Evolutionary conservation across 1,284 basidiomycete genomes (phyloP).

Genomic region (Jaminaea rosea): DNA sequence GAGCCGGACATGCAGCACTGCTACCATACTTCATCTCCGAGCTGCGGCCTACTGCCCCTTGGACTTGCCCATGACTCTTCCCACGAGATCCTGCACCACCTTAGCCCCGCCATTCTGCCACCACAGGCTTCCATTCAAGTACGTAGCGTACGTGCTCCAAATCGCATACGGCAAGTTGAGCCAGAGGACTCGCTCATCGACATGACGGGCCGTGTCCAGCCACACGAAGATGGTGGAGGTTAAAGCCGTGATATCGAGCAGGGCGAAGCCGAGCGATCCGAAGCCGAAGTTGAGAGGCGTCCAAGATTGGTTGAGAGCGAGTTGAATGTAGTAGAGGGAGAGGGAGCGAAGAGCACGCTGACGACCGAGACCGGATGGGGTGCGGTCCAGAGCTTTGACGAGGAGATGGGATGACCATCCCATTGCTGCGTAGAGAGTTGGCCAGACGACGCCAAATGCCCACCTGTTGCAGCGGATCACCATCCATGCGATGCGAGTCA

Average conservation of each 20-base stretch:
- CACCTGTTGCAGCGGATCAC: neutral
- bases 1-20: too few species aligned
- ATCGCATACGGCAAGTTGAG: constrained; percentile 24
- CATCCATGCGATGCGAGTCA: neutral
- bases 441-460: constrained; percentile 53
- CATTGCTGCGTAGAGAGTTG: constrained; percentile 55
- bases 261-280: constrained; percentile 48
- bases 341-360: constrained; percentile 56
- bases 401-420: constrained; percentile 63
- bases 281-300: constrained; percentile 64
- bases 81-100: neutral
- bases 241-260: constrained; percentile 58
- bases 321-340: constrained; percentile 62
- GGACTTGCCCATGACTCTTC: neutral
- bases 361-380: constrained; percentile 20
- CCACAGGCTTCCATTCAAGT: constrained; percentile 62
- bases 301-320: constrained; percentile 62
- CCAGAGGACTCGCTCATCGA: constrained; percentile 36
- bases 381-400: constrained; percentile 37
- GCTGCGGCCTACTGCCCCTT: too few species aligned
- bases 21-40: too few species aligned
- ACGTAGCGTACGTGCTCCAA: constrained; percentile 61
- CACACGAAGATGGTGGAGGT: constrained; percentile 56
- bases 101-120: constrained; percentile 34
- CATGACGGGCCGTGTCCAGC: constrained; percentile 28